Evolutionary conservation across 108 stramenopile genomes (phyloP).

Genomic region (Chaetoceros muelleri): DNA sequence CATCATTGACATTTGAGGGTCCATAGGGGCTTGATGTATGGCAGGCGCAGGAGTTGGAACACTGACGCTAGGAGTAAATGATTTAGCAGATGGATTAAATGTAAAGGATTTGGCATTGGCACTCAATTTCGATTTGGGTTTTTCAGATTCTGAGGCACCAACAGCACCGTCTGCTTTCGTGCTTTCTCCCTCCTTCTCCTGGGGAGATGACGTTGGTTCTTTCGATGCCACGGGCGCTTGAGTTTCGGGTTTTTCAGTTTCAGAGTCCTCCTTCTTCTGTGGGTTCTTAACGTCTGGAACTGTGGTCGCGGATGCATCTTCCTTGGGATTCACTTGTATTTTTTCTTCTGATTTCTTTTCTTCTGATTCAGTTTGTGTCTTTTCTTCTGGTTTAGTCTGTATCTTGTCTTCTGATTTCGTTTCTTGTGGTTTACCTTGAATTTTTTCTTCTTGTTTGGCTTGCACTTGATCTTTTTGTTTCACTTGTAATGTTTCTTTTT

Average conservation of each 20-base stretch:
- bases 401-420: neutral
- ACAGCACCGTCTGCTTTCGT: slow-evolving; percentile 19
- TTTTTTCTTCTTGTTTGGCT: neutral
- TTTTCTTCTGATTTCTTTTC: neutral
- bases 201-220: slow-evolving; percentile 2
- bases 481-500: slow-evolving; percentile 4
- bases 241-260: too few relatives aligned
- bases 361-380: neutral
- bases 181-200: slow-evolving; percentile 16
- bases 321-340: neutral
- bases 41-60: slow-evolving; percentile 14
- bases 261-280: neutral
- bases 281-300: neutral
- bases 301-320: slow-evolving; percentile 3
- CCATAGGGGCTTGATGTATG: neutral
- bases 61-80: slow-evolving; percentile 55
- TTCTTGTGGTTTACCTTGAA: slow-evolving; percentile 6
- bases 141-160: slow-evolving; percentile 8
- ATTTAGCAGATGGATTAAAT: slow-evolving; percentile 67
- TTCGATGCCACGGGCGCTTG: slow-evolving; percentile 2
- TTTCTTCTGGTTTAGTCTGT: neutral
- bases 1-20: slow-evolving; percentile 52
- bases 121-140: slow-evolving; percentile 56
- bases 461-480: neutral
- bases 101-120: slow-evolving; percentile 72